Base-by-base conservation (phyloP, 225 moss, liverwort and hornwort species). In the Pleurozium schreberi region DNA sequence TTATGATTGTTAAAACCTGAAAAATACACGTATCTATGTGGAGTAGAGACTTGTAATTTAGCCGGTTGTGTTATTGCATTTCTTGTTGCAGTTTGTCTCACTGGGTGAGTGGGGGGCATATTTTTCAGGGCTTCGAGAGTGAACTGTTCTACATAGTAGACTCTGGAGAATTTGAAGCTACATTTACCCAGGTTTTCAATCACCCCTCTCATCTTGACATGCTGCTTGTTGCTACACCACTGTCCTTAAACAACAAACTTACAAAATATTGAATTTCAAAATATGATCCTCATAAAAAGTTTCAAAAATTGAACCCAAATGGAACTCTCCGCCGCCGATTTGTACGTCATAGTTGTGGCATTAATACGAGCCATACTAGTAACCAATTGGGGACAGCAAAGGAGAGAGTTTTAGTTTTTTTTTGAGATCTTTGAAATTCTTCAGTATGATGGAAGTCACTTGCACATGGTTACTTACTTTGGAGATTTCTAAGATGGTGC, bases 71-170 rank as follows among this genome's bases (percentile, higher is more conserved):
- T 73, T 64, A 2, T 45, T 50, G 26, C 73, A 36, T 23, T 85
- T 73, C 45, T 8, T 30, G 50, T 61, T 61, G 31, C 64, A 33
- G 55, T 88, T 53, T 31, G 43, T 90, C 87, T 93, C 73, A 89
- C 38, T 13, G 40, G 53, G 50, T 78, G 82, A 68, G 38, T 69
- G 80, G 62, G 80, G 62, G 73, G 65, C 53, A 64, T 87, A 45
- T 57, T 91, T n/a, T 90, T 43, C 89, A 95, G 95, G 95, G 94
- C 71, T 94, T 86, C 57, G 95, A 93, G 82, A 90, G 95, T 76
- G 95, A 94, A 53, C 84, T 94, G 12, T 95, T 95, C 64, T 94
- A 95, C 79, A 63, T 94, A 28, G 94, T 93, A 28, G 91, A 95
- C 84, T 92, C 93, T 73, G 95, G 95, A 80, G 91, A 90, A 88